A percentile compares a stretch with the other conserved stretches of the same genome.
Evolutionary conservation across 495 filamentous ascomycete species (phyloP).

Genomic region (Podospora pseudocomata): DNA sequence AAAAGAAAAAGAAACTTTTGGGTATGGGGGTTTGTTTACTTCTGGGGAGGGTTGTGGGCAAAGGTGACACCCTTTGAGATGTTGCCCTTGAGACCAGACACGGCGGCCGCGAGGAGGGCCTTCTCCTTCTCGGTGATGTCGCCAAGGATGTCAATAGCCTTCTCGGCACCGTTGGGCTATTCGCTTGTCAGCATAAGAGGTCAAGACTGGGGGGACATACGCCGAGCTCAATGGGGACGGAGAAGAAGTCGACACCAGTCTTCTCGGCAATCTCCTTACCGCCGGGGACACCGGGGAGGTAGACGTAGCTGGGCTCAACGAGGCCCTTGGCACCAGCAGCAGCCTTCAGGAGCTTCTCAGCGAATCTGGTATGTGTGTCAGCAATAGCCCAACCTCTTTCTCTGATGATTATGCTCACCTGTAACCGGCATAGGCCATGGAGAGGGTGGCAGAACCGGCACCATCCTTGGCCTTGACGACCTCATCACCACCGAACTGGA

Average conservation of each 20-base stretch:
- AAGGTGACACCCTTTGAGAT: conserved; percentile 92
- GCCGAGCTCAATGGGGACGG: conserved; percentile 88
- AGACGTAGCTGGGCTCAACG: conserved; percentile 90
- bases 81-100: conserved; percentile 79
- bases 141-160: conserved; percentile 72
- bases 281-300: conserved; percentile 83
- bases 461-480: conserved; percentile 98
- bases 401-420: conserved; percentile 50
- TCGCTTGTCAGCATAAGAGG: conserved; percentile 30
- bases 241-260: conserved; percentile 89
- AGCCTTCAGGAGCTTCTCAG: conserved; percentile 89
- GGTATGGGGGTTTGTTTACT: conserved; percentile 33
- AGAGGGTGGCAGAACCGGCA: conserved; percentile 89
- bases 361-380: conserved; percentile 59
- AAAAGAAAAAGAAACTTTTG: conserved; percentile 6
- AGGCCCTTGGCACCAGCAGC: conserved; percentile 82
- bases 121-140: conserved; percentile 77
- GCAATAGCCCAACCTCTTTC: conserved; percentile 3
- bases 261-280: conserved; percentile 79
- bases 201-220: conserved; percentile 51
- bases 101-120: conserved; percentile 70
- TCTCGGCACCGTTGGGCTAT: conserved; percentile 77
- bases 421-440: conserved; percentile 96
- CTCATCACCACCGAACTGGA: conserved; percentile 98
- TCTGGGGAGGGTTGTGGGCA: conserved; percentile 63